These are phyloP conservation scores for Epichloe brachyelytri DNA, from an alignment of 2,329 filamentous ascomycete species.

Conservation along the genomic window DNA sequence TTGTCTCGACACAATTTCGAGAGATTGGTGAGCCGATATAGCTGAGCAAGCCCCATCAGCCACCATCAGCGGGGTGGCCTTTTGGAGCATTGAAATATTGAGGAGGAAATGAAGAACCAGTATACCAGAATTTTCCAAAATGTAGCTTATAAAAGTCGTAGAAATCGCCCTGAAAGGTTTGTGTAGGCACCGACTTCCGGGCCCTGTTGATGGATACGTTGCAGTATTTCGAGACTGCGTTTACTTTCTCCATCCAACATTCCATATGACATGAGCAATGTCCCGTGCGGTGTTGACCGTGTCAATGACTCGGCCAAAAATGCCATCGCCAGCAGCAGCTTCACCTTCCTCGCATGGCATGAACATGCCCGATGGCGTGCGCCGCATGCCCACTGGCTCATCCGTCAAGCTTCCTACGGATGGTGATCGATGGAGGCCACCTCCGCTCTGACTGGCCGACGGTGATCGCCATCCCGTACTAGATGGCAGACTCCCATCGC, in stretches of 20 bases:
- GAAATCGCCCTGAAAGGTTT: background rate
- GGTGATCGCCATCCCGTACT: slow-evolving; percentile 21
- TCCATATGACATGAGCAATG: slow-evolving; percentile 60
- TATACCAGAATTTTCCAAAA: background rate
- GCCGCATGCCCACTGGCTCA: slow-evolving; percentile 51
- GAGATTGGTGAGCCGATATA: too few species aligned
- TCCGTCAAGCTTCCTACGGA: slow-evolving; percentile 36
- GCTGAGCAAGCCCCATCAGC: too few species aligned
- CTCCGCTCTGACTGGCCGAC: slow-evolving; percentile 10
- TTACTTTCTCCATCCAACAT: slow-evolving; percentile 52
- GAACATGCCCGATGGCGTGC: slow-evolving; percentile 80
- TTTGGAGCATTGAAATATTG: background rate
- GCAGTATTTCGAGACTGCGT: background rate
- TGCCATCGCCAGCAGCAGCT: slow-evolving; percentile 42
- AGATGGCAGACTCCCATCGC: slow-evolving; percentile 18
- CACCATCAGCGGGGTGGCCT: too few species aligned
- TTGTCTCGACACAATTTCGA: too few species aligned
- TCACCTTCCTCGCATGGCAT: slow-evolving; percentile 77
- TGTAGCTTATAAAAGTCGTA: background rate
- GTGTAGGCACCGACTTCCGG: background rate
- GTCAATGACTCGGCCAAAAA: slow-evolving; percentile 70
- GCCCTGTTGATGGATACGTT: background rate
- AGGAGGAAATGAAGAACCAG: background rate
- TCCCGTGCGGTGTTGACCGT: slow-evolving; percentile 63
- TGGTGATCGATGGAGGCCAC: slow-evolving; percentile 32